Evolutionary conservation across 148 eudicot genomes (phyloP).

Genomic region (Hydrangea macrophylla): DNA sequence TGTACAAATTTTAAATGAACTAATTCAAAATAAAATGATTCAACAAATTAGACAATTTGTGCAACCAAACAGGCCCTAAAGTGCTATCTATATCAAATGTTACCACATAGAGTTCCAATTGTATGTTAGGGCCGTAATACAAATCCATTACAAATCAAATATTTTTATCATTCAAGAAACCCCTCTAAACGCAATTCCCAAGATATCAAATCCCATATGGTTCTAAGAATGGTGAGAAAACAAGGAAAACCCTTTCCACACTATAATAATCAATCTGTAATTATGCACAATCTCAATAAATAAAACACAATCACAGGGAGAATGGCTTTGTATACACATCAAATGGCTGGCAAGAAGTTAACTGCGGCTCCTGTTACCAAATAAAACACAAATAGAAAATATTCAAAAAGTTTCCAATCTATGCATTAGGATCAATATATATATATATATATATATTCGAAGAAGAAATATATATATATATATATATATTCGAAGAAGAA

Average conservation of each 20-base stretch:
- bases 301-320: conserved; percentile 39
- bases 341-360: conserved; percentile 74
- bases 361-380: conserved; percentile 79
- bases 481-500: too few relatives aligned
- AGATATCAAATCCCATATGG: neutral
- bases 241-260: neutral
- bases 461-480: too few relatives aligned
- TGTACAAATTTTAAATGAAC: too few relatives aligned
- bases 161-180: neutral
- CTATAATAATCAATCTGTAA: neutral
- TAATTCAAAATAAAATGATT: too few relatives aligned
- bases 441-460: too few relatives aligned
- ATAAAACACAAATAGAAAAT: neutral
- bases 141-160: neutral
- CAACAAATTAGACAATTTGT: too few relatives aligned
- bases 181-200: neutral
- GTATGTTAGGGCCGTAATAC: neutral
- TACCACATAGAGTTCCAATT: too few relatives aligned
- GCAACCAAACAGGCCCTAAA: too few relatives aligned
- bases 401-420: neutral
- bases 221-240: neutral
- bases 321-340: conserved; percentile 83
- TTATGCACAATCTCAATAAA: neutral
- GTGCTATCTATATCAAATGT: too few relatives aligned
- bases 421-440: neutral